Conservation (phyloP, 306 rosid species). For the Quercus robur region DNA sequence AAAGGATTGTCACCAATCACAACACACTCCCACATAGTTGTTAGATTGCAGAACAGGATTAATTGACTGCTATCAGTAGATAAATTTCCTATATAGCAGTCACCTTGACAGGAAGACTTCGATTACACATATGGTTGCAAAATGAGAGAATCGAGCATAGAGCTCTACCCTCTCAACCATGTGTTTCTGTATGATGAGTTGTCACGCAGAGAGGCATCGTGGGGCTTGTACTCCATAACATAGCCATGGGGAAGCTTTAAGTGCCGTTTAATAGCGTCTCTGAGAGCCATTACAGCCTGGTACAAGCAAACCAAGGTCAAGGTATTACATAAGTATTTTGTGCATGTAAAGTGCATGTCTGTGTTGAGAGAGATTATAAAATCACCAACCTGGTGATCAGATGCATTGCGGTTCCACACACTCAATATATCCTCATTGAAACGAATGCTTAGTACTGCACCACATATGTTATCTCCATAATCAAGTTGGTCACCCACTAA, state of each 20-base stretch:
- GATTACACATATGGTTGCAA: background rate
- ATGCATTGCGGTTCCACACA: conserved; percentile 86
- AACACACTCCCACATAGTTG: background rate
- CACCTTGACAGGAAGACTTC: background rate
- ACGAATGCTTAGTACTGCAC: conserved; percentile 87
- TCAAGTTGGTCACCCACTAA: conserved; percentile 91
- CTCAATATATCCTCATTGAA: conserved; percentile 93
- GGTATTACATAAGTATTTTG: background rate
- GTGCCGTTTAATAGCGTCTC: conserved; percentile 87
- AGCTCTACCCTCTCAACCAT: conserved; percentile 82
- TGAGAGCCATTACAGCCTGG: conserved; percentile 86
- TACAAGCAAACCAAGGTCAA: conserved; percentile 10
- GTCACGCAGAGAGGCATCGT: conserved; percentile 86
- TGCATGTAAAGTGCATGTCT: background rate
- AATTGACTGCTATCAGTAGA: background rate
- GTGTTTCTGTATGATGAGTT: conserved; percentile 94
- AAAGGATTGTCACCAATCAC: background rate
- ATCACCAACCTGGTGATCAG: conserved; percentile 76
- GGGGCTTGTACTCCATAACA: conserved; percentile 93
- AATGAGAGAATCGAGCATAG: background rate
- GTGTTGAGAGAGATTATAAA: background rate
- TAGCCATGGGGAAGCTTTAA: conserved; percentile 88
- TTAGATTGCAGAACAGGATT: background rate
- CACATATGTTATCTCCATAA: conserved; percentile 83
- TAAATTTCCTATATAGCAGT: background rate